Percentiles rank a stretch among this genome's conserved stretches.
Conservation (phyloP, 208 protist species). For the Tetramitus jugosus region DNA sequence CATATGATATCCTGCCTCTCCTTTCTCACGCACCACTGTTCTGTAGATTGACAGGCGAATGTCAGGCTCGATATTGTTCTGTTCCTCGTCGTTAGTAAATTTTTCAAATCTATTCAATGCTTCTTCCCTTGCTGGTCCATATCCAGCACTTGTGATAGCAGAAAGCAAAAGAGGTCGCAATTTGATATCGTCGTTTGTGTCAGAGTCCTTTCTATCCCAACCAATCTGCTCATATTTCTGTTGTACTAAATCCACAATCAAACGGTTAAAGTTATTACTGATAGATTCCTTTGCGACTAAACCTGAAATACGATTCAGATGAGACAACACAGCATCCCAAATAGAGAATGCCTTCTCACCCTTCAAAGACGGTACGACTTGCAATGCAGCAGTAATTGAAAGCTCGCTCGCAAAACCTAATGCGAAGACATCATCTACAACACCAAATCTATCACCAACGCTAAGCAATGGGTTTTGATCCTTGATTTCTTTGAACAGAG, state of each 20-base stretch:
- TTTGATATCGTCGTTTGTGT: neutral
- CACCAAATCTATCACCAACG: neutral
- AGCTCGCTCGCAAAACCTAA: neutral
- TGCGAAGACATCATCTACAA: neutral
- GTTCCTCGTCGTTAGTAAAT: too few relatives aligned
- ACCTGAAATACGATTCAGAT: neutral
- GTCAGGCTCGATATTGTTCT: neutral
- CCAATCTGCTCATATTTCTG: neutral
- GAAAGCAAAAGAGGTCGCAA: neutral
- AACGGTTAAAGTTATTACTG: neutral
- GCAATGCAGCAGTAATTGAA: neutral
- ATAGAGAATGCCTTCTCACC: neutral
- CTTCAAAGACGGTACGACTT: neutral
- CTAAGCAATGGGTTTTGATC: neutral
- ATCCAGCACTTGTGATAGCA: neutral
- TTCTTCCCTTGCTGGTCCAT: neutral
- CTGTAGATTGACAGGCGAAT: neutral
- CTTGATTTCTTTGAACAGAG: neutral
- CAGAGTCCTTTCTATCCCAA: neutral
- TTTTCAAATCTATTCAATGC: neutral
- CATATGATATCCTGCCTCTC: neutral
- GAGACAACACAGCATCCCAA: neutral
- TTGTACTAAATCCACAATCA: neutral
- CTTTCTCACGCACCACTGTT: neutral
- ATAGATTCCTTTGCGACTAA: neutral